Evolutionary conservation across 2,329 filamentous ascomycete species (phyloP), one percentile per base, ranked within the genome.

Genomic region (Pestalotiopsis sp.): DNA sequence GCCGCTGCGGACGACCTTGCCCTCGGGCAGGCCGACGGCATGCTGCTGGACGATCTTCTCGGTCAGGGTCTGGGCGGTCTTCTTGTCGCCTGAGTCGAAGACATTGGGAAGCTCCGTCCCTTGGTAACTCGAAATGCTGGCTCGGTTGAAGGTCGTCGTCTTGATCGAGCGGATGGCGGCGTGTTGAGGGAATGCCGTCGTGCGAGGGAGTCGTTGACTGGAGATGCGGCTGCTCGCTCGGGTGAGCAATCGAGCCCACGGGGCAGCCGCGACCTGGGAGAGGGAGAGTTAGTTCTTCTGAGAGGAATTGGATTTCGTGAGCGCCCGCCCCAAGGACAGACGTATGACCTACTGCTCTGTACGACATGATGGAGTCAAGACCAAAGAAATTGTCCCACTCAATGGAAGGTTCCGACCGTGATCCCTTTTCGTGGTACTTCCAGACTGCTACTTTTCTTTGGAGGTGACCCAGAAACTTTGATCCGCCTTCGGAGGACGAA

Each of bases 41-140:
- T 97, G 91, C 17, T 86, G 82, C 78, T 98, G 94, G 0, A 97
- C 91, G 68, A 98, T 97, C 84, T 97, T 97, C 79, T 98, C 94
- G 2, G 93, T 96, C 64, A 97, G 81, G 2, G 93, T 98, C 80
- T 97, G 94, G 0, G 92, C 87, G 2, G 66, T 71, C 35, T 58
- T 40, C 58, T 58, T 58, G 10, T 58, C 56, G 11, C 13, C 52
- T 13, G 52, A n/a, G 56, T 20, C 22, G 14, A 26, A 14, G 11
- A 10, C 24, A 20, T 14, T 24, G 26, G 56, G 56, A 22, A 58
- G 24, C 1, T 26, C 56, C 20, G 56, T 26, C n/a, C 11, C 56
- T 22, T 58, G 56, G 56, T 26, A 17, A 9, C 24, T 20, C 56
- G 56, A 20, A 58, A 26, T 10, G 4, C 11, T 26, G 20, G 56